These are phyloP conservation scores for Chimonanthus salicifolius DNA, from an alignment of 164 flowering plant species.

Conservation along the genomic window DNA sequence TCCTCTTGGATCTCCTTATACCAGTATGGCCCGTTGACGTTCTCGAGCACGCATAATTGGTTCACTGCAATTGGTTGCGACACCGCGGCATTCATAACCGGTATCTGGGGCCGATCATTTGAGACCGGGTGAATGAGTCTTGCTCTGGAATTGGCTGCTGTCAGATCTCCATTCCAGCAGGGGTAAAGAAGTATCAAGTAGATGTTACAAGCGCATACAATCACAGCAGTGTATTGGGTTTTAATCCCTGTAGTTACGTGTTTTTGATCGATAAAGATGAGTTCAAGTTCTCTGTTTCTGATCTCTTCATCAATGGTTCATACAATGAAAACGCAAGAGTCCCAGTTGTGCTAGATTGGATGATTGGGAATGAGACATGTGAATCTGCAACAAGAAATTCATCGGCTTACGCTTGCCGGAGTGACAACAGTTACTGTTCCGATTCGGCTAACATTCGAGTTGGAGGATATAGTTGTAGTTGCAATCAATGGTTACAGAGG, in stretches of 20 bases:
- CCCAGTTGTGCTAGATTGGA: conserved; percentile 41
- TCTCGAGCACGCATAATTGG: conserved; percentile 1
- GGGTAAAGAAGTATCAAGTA: neutral
- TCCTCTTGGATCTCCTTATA: neutral
- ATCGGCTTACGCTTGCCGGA: conserved; percentile 17
- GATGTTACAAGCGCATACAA: neutral
- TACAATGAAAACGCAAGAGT: neutral
- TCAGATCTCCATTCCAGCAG: conserved; percentile 4
- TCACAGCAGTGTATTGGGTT: neutral
- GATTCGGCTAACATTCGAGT: conserved; percentile 2
- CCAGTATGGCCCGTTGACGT: neutral
- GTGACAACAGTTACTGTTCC: conserved; percentile 21
- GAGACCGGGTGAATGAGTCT: neutral
- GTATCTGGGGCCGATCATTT: neutral
- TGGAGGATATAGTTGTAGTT: conserved; percentile 41
- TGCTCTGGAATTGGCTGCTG: conserved; percentile 14
- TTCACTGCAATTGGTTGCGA: conserved; percentile 15
- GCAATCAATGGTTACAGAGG: conserved; percentile 39
- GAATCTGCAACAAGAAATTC: conserved; percentile 1
- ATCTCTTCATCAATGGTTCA: neutral
- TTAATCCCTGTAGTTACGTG: conserved; percentile 7
- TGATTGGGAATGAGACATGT: conserved; percentile 27
- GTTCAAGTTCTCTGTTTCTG: neutral
- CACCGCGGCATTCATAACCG: neutral
- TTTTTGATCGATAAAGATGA: conserved; percentile 2